Conservation (phyloP, 768 basidiomycete species). For the Lactarius quietus region DNA sequence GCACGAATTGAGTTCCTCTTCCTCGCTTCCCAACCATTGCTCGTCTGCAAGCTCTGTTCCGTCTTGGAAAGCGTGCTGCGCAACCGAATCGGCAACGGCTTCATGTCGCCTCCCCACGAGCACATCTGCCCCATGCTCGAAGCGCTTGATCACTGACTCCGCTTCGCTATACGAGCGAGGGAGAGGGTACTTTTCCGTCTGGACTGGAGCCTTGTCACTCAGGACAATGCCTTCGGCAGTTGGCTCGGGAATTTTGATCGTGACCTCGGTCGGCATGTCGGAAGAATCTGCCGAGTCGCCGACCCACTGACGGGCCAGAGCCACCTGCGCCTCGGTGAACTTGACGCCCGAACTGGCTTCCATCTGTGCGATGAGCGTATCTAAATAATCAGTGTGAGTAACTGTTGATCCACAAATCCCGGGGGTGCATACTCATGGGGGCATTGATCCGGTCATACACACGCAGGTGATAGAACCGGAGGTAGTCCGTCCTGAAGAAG, state of each 20-base stretch:
- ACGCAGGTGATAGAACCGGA: conserved; percentile 90
- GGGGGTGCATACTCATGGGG: conserved; percentile 47
- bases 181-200: conserved; percentile 60
- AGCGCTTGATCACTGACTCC: conserved; percentile 57
- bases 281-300: conserved; percentile 39
- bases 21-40: conserved; percentile 77
- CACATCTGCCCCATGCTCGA: conserved; percentile 60
- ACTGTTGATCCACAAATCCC: neutral
- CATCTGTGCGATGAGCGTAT: conserved; percentile 58
- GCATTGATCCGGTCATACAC: conserved; percentile 89
- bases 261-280: conserved; percentile 47
- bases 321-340: conserved; percentile 85
- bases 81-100: conserved; percentile 68
- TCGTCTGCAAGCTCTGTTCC: conserved; percentile 63
- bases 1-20: conserved; percentile 78
- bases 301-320: conserved; percentile 74
- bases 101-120: conserved; percentile 50
- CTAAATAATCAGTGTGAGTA: conserved; percentile 24
- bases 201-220: conserved; percentile 49
- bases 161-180: conserved; percentile 70
- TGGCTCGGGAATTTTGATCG: conserved; percentile 53
- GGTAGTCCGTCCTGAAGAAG: conserved; percentile 63
- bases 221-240: conserved; percentile 47
- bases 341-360: conserved; percentile 71
- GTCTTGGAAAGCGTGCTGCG: conserved; percentile 74